Evolutionary conservation across 805 yeast genomes (phyloP).

Genomic region (Candida vartiovaarae): DNA sequence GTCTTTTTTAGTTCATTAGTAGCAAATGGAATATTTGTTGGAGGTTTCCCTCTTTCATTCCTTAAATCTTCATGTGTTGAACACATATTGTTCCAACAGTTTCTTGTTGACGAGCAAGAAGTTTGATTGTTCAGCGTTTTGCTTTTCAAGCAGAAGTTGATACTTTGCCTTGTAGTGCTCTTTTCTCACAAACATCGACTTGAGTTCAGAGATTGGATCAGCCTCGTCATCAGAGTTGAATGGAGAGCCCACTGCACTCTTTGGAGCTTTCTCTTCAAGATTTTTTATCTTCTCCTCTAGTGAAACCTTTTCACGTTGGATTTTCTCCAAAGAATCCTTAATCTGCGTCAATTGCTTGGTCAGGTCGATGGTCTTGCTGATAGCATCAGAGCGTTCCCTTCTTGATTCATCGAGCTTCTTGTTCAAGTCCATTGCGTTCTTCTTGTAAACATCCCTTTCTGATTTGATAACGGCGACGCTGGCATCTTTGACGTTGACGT

Average conservation of each 20-base stretch:
- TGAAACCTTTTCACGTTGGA: background rate
- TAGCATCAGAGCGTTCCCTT: background rate
- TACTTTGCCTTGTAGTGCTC: slow-evolving; percentile 17
- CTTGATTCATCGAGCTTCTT: background rate
- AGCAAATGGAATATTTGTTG: too few species aligned
- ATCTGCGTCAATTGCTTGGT: background rate
- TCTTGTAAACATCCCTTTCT: slow-evolving; percentile 4
- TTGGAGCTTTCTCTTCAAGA: background rate
- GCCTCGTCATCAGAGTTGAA: slow-evolving; percentile 1
- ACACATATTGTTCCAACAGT: slow-evolving; percentile 10
- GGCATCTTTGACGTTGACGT: slow-evolving; percentile 1
- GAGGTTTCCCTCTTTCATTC: too few species aligned
- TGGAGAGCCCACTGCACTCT: background rate
- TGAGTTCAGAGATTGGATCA: background rate
- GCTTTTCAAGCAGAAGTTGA: slow-evolving; percentile 5
- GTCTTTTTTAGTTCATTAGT: background rate
- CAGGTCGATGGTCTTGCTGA: background rate
- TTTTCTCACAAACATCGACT: slow-evolving; percentile 12
- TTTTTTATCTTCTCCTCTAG: background rate
- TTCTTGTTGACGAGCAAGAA: slow-evolving; percentile 4
- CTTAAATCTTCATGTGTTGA: background rate
- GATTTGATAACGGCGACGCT: background rate
- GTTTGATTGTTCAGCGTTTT: slow-evolving; percentile 5
- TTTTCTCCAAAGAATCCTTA: background rate
- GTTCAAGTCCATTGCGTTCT: background rate